Evolutionary conservation across 2,329 filamentous ascomycete species (phyloP), one percentile per base, ranked within the genome.

Genomic region (Aureobasidium pullulans): DNA sequence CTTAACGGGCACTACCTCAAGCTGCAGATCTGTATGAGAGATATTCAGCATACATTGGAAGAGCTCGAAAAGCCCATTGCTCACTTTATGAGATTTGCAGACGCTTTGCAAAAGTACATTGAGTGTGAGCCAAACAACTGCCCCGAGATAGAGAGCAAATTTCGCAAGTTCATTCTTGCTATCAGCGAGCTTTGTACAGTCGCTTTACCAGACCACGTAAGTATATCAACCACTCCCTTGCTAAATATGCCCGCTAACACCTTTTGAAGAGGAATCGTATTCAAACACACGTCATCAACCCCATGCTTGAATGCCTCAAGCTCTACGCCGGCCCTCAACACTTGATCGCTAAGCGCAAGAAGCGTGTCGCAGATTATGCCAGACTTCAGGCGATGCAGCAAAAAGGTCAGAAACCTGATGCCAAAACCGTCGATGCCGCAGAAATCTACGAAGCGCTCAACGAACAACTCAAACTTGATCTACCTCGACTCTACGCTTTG

Each of bases 1-100:
- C 97, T 96, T 68, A 87, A 89, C 34, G 90, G 96, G 62, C 92
- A 96, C 71, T 96, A 91, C 72, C 86, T 96, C 62, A 88, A 93
- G 62, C 77, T 97, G 31, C 93, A 97, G 69, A 88, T 99, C 40
- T 90, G 96, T 43, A 85, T 95, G 68, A 85, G 92, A 61, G 94
- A 97, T 71, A 88, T 96, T n/a, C 90, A 96, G 68, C 90, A 87
- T 67, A 97, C 97, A 72, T 86, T 90, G 4, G 83, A 87, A n/a
- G 86, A 92, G 60, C 84, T 90, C 3, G 84, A 88, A 8, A 83
- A 82, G n/a, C 90, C 89, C 63, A 87, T 96, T 52, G 84, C 88
- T 61, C 86, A 89, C 64, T 91, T 96, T 66, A 82, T 91, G 50
- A 86, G 89, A 62, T 88, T 93, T 64, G 82, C 93, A 32, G 84